These are phyloP conservation scores for Musa troglodytarum DNA, from an alignment of 176 grass and related monocot genomes.

Conservation along the genomic window DNA sequence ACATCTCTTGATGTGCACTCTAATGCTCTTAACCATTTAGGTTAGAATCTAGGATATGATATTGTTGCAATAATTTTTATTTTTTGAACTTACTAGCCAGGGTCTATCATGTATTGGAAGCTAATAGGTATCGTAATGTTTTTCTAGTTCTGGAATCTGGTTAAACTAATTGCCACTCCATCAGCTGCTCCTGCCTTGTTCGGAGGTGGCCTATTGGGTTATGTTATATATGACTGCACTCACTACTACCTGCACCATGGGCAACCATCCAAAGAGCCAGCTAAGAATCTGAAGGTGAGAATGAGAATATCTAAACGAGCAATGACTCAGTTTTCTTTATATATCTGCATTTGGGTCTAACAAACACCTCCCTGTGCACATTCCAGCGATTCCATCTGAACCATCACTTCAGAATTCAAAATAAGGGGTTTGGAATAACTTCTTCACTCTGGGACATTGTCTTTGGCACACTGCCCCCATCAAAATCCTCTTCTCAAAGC, in stretches of 20 bases:
- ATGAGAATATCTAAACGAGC: background rate
- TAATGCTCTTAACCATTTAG: background rate
- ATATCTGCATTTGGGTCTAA: background rate
- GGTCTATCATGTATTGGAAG: background rate
- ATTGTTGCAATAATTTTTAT: background rate
- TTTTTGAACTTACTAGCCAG: background rate
- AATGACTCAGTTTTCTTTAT: background rate
- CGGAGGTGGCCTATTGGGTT: constrained; percentile 83
- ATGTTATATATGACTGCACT: constrained; percentile 91
- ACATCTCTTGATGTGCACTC: background rate
- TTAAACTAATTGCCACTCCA: constrained; percentile 46
- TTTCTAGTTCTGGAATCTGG: constrained; percentile 70
- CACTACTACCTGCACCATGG: constrained; percentile 95
- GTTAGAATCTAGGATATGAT: background rate
- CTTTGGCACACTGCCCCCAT: constrained; percentile 59
- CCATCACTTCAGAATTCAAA: constrained; percentile 92
- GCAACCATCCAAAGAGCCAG: constrained; percentile 40
- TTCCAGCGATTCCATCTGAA: constrained; percentile 83
- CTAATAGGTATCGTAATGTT: background rate
- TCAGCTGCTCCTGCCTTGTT: constrained; percentile 56
- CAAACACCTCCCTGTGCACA: constrained; percentile 8
- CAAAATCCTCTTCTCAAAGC: constrained; percentile 32
- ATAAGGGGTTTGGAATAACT: constrained; percentile 86
- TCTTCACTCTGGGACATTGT: constrained; percentile 80
- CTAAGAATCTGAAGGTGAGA: constrained; percentile 75